These are phyloP conservation scores for Remersonia thermophila DNA, from an alignment of 2,329 filamentous ascomycete genomes.

Conservation along the genomic window DNA sequence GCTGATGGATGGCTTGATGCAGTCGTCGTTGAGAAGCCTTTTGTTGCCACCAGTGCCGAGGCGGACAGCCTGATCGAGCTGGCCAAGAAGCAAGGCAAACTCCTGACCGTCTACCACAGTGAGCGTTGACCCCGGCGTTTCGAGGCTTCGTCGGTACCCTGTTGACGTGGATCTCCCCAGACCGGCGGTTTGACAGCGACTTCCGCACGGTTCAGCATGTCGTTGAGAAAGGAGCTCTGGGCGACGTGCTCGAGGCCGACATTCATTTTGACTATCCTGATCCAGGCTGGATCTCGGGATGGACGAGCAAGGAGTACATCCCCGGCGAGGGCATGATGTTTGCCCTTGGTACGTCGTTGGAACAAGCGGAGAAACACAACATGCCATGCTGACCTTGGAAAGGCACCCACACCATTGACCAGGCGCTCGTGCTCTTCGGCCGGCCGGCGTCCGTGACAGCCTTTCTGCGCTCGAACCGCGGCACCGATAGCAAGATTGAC, in stretches of 20 bases:
- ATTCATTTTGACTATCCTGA: slow-evolving; percentile 50
- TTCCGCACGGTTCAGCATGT: slow-evolving; percentile 48
- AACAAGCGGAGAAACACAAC: background rate
- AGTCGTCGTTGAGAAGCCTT: slow-evolving; percentile 56
- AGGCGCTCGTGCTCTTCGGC: slow-evolving; percentile 45
- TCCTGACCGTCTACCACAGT: slow-evolving; percentile 44
- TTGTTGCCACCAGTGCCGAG: slow-evolving; percentile 45
- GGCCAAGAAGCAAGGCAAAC: slow-evolving; percentile 31
- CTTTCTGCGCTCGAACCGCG: slow-evolving; percentile 42
- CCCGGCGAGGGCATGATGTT: slow-evolving; percentile 31
- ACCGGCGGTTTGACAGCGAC: slow-evolving; percentile 43
- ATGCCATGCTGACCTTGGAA: no score
- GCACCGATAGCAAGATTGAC: slow-evolving; percentile 28
- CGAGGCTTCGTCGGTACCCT: no score
- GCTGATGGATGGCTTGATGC: no score
- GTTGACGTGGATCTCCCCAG: no score
- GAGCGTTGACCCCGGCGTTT: no score
- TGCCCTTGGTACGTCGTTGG: slow-evolving; percentile 24
- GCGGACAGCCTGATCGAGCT: slow-evolving; percentile 41
- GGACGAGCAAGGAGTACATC: slow-evolving; percentile 22
- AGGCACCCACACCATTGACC: slow-evolving; percentile 51
- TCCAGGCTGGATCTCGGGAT: slow-evolving; percentile 26
- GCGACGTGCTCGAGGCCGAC: slow-evolving; percentile 51
- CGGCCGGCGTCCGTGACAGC: slow-evolving; percentile 43
- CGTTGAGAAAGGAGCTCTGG: slow-evolving; percentile 39